Evolutionary conservation across 495 filamentous ascomycete genomes (phyloP), one percentile per base, ranked within the genome.

Genomic region (Neurospora pannonica): DNA sequence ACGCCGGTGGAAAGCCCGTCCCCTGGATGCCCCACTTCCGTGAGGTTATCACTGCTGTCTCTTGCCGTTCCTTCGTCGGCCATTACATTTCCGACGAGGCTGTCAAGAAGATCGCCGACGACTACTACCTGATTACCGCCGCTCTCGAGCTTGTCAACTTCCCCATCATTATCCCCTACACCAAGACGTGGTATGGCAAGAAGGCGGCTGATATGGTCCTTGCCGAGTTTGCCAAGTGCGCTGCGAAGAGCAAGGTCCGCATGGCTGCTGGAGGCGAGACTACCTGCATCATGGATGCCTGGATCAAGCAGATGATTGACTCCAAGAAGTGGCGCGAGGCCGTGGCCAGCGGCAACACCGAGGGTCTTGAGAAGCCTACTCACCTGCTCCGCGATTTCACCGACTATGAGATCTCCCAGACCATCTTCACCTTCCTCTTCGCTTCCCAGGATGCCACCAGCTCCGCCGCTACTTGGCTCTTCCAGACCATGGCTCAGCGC

Each of bases 81-180:
- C 92, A 97, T 84, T 98, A 98, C 84, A 94, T 97, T 81, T 86
- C 90, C 72, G 94, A 97, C 76, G 92, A 92, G 77, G 89, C 91
- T 69, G 89, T 97, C 75, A 95, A 97, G 88, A 96, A 95, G 87
- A 95, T 99, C 76, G 92, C 95, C 74, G 93, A 98, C 80, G 95
- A 99, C 82, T 99, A 96, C 83, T 99, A 97, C 83, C 88, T 93
- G 77, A 97, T 98, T 79, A 99, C 96, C 19, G 97, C 92, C 67
- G 96, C 96, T 9, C 89, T 99, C 74, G 96, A 99, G 81, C 88
- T 99, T 46, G 96, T 99, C 83, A 98, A 98, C 85, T 98, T 99
- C 88, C 96, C 96, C 42, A 92, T 99, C 85, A 98, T 98, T 82
- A 84, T 99, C 71, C 96, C 96, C 67, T 99, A 89, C 87, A 97